Base-by-base conservation (phyloP, 495 filamentous ascomycete genomes). In the Aspergillus mulundensis region DNA sequence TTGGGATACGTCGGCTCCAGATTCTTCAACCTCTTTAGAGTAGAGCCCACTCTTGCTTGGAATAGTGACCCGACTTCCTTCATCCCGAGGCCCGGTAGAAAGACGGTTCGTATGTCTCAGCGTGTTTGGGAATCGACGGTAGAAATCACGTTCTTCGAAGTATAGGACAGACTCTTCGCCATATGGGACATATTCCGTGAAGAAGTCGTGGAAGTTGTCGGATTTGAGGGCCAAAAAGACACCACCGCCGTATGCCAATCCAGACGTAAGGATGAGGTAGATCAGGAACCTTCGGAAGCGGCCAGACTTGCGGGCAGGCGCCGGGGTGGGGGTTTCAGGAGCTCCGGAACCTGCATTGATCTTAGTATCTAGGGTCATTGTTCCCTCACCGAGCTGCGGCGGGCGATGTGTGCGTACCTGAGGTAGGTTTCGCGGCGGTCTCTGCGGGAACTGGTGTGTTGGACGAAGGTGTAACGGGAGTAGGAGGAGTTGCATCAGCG, bases 131-230 rank as follows among this genome's bases (percentile, higher is more conserved):
- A 96, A 97, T 19, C 93, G 85, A 69, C 87, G 89, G 62, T 88
- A 85, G 73, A 95, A 97, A 70, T 96, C 91, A 42, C 89, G 84
- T 73, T 98, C 94, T 73, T 98, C 94, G 56, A 98, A 88, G 74
- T 95, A 97, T n/a, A 95, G 83, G 23, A 98, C 94, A 15, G 86
- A 86, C 61, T 96, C 89, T 73, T 98, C 94, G 50, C 93, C 95
- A 56, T 90, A 96, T 2, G 94, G 94, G 7, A 98, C 72, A 70
- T 94, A 98, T 72, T 96, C 92, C 42, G 95, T 97, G 76, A 98
- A 98, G 76, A 97, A 96, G 67, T 98, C 94, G 69, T 98, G 95
- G 80, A 97, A 97, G 70, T 93, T 96, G 75, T 98, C 94, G 59
- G 86, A 94, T 71, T 91, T 84, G 57, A 95, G 81, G 20, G 94